Evolutionary conservation across 2,329 filamentous ascomycete genomes (phyloP), one percentile per base, ranked within the genome.

Genomic region (Zymoseptoria tritici): DNA sequence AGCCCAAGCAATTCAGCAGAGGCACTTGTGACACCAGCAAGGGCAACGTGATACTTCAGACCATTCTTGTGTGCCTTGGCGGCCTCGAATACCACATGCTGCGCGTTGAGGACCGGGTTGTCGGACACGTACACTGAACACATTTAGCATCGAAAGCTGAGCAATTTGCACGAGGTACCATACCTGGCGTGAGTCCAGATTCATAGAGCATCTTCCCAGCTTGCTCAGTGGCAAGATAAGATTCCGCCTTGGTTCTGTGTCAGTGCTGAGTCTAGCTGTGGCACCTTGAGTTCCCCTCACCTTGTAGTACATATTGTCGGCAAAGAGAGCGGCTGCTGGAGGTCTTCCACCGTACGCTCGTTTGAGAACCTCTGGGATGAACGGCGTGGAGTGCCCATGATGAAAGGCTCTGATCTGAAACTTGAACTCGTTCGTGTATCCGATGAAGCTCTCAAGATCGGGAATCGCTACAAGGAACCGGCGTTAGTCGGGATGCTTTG

Each of bases 381-480:
- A 73, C 64, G 79, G 88, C 0, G 86, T 86, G 66, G 86, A 81
- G 60, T 88, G 84, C 2, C 86, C 86, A 66, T 89, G 86, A 69
- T 89, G 86, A 67, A 89, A 89, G 0, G 86, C 85, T 11, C 83
- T 78, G 3, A 89, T 75, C 0, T 82, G 72, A 66, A 89, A 88
- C 61, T 84, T 80, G 75, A 89, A 90, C 77, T 89, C 87, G 64
- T 89, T 87, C 13, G 83, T 87, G 68, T 88, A 85, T 61, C 86
- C 81, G 3, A 89, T 81, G 70, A 89, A 87, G 31, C 84, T 83
- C 71, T 89, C 86, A 7, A 89, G 75, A 66, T 89, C 87, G 0
- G 85, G 80, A 1, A 87, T 78, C 5, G 68, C 36, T 46, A 6
- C 2, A 6, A 13, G 13, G 16, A 46, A 5, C 36, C 36, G 6